phyloP scores from a whole-genome alignment of 2,329 filamentous ascomycete genomes.

The Neonectria faginata region DNA sequence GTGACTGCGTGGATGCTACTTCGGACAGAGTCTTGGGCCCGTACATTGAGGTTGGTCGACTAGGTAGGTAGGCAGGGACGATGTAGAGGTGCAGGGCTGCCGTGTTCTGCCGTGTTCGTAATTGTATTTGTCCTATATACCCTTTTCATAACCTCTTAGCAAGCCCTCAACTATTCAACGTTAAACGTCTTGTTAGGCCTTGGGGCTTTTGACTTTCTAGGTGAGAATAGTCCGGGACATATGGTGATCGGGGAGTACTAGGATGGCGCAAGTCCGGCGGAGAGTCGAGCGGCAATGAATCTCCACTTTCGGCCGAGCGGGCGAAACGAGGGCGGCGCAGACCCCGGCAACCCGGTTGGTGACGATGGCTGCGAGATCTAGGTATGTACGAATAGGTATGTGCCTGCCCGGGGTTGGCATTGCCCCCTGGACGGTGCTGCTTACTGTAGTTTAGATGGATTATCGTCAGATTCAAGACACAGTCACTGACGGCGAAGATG shows the following conservation, averaged over 20 bases:
- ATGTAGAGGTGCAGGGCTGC: no score
- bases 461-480: background rate
- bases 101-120: no score
- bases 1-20: background rate
- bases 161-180: no score
- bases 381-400: background rate
- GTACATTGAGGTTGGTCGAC: no score
- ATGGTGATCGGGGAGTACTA: no score
- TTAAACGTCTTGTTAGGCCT: no score
- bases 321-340: conserved; percentile 21
- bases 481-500: background rate
- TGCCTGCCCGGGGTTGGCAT: background rate
- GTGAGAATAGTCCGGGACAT: no score
- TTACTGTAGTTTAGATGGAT: background rate
- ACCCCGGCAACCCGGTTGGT: conserved; percentile 5
- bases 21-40: background rate
- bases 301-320: conserved; percentile 41
- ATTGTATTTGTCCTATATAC: no score
- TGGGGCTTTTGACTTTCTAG: no score
- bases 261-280: conserved; percentile 20
- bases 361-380: conserved; percentile 2
- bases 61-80: no score
- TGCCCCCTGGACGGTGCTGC: background rate
- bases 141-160: no score
- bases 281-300: conserved; percentile 11